A percentile compares a stretch with the other conserved stretches of the same genome.
These are phyloP conservation scores for Fusarium subglutinans DNA, from an alignment of 2,329 filamentous ascomycete species.

Conservation along the genomic window DNA sequence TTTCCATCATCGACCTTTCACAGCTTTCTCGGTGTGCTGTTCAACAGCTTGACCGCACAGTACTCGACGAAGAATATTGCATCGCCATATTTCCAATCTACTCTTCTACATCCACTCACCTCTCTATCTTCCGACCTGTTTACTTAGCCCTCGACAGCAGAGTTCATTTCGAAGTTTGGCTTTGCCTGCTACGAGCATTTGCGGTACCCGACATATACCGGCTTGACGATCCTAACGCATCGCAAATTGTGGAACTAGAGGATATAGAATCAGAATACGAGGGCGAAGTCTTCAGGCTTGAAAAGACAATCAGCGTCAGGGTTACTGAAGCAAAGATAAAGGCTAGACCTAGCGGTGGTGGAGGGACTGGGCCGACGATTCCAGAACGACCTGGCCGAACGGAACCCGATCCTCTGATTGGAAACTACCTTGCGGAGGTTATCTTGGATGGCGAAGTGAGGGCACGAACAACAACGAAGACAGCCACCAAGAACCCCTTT, in stretches of 20 bases:
- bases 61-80: conserved; percentile 92
- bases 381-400: conserved; percentile 32
- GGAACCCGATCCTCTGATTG: conserved; percentile 58
- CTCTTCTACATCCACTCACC: conserved; percentile 74
- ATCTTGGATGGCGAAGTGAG: conserved; percentile 82
- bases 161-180: conserved; percentile 97
- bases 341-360: conserved; percentile 41
- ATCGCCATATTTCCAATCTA: conserved; percentile 97
- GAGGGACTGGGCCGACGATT: conserved; percentile 24
- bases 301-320: conserved; percentile 67
- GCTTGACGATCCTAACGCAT: conserved; percentile 56
- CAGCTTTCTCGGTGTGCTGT: conserved; percentile 90
- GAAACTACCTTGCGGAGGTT: conserved; percentile 82
- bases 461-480: conserved; percentile 77
- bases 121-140: conserved; percentile 85
- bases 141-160: conserved; percentile 88
- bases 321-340: conserved; percentile 72
- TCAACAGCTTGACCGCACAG: conserved; percentile 88
- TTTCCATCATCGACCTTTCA: conserved; percentile 86
- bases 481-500: conserved; percentile 77
- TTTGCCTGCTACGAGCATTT: conserved; percentile 89
- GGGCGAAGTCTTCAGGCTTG: conserved; percentile 67
- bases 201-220: conserved; percentile 92
- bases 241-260: conserved; percentile 54
- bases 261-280: conserved; percentile 52